phyloP scores from a whole-genome alignment of 192 early-diverging fungal genomes.

The Phycomyces nitens region DNA sequence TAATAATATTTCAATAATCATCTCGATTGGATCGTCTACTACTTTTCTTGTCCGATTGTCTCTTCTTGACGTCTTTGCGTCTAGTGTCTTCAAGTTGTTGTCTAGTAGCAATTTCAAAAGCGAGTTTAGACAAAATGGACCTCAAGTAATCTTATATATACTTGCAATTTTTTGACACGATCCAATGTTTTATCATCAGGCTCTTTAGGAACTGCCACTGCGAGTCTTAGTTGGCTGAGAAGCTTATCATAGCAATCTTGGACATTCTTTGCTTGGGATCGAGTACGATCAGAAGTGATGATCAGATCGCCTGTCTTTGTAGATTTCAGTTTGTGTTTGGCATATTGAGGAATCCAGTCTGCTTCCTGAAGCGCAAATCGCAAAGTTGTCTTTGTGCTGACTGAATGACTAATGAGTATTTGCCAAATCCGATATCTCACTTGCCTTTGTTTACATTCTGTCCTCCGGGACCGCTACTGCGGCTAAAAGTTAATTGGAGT shows the following conservation, averaged over 20 bases:
- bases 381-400: conserved; percentile 85
- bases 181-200: conserved; percentile 60
- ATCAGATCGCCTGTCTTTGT: conserved; percentile 67
- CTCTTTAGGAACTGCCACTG: conserved; percentile 63
- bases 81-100: conserved; percentile 56
- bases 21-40: conserved; percentile 48
- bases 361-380: conserved; percentile 64
- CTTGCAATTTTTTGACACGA: conserved; percentile 59
- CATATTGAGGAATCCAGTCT: conserved; percentile 72
- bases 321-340: conserved; percentile 50
- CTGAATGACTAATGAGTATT: conserved; percentile 30
- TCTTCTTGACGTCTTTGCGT: conserved; percentile 59
- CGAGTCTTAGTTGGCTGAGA: conserved; percentile 51
- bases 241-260: conserved; percentile 79
- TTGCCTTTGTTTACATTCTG: conserved; percentile 92
- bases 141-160: too few species aligned
- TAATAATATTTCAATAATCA: conserved; percentile 31
- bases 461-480: conserved; percentile 84
- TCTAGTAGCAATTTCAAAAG: too few species aligned
- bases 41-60: conserved; percentile 64
- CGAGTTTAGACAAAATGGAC: too few species aligned
- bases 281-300: conserved; percentile 69
- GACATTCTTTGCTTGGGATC: conserved; percentile 73
- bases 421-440: background rate
- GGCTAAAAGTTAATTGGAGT: conserved; percentile 56